phyloP scores from a whole-genome alignment of 73 alveolate genomes.

The Stentor roeselii region DNA sequence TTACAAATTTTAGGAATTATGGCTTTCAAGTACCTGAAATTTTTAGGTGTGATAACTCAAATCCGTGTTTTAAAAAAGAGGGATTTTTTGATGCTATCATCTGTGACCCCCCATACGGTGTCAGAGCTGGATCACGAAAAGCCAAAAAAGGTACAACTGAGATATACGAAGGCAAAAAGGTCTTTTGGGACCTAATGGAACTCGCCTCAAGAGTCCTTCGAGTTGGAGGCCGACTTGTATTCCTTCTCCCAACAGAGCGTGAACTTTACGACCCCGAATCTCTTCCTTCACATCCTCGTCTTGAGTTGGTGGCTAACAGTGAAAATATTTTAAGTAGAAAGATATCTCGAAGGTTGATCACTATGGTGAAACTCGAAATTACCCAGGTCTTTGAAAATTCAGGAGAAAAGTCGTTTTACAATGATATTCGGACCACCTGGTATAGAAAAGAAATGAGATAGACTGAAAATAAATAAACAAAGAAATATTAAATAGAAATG shows the following conservation, averaged over 20 bases:
- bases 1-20: conserved; percentile 79
- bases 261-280: conserved; percentile 68
- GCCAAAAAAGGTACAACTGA: conserved; percentile 65
- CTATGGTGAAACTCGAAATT: conserved; percentile 30
- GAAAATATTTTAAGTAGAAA: conserved; percentile 65
- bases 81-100: conserved; percentile 89
- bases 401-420: neutral
- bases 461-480: too few species aligned
- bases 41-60: conserved; percentile 65
- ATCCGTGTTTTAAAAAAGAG: conserved; percentile 40
- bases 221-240: conserved; percentile 93
- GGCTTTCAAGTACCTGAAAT: conserved; percentile 75
- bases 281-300: conserved; percentile 75
- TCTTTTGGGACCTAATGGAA: conserved; percentile 76
- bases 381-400: neutral
- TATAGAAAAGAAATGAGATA: conserved; percentile 6
- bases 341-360: conserved; percentile 61
- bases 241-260: conserved; percentile 87
- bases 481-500: too few species aligned
- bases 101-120: conserved; percentile 99
- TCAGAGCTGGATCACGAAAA: conserved; percentile 86
- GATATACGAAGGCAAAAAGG: conserved; percentile 38
- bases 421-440: neutral
- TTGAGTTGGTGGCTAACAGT: conserved; percentile 64
- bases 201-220: conserved; percentile 74